Percentiles rank a stretch among this genome's conserved stretches.
phyloP scores from a whole-genome alignment of 805 yeast genomes.

The Metschnikowia arizonensis region DNA sequence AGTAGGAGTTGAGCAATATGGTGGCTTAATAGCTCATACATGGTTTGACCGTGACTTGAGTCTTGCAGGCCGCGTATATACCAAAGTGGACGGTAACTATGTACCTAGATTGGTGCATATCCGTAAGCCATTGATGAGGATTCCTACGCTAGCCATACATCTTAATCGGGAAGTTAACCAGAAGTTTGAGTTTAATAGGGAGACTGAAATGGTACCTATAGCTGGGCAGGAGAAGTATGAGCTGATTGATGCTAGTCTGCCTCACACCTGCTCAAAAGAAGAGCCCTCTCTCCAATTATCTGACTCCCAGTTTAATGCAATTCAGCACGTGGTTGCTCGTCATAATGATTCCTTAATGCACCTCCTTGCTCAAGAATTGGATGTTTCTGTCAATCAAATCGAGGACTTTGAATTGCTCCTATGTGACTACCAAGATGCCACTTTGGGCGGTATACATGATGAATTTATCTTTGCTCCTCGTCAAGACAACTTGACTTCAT shows the following conservation, averaged over 20 bases:
- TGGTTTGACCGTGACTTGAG: slow-evolving; percentile 96
- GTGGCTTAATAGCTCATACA: slow-evolving; percentile 94
- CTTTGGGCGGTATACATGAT: slow-evolving; percentile 82
- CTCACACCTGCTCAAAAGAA: no score
- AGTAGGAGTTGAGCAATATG: slow-evolving; percentile 90
- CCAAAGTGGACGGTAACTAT: slow-evolving; percentile 47
- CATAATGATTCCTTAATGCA: slow-evolving; percentile 72
- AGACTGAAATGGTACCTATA: slow-evolving; percentile 80
- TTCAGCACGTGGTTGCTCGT: slow-evolving; percentile 62
- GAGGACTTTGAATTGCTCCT: slow-evolving; percentile 88
- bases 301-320: slow-evolving; percentile 57
- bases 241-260: no score
- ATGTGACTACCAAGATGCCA: slow-evolving; percentile 79
- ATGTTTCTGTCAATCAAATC: slow-evolving; percentile 50
- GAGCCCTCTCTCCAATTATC: slow-evolving; percentile 47
- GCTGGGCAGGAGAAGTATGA: slow-evolving; percentile 54
- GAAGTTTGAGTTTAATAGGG: slow-evolving; percentile 86
- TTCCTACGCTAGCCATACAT: slow-evolving; percentile 94
- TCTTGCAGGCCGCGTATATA: slow-evolving; percentile 87
- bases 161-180: slow-evolving; percentile 69
- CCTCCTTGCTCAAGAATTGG: slow-evolving; percentile 62
- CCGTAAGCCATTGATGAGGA: slow-evolving; percentile 73
- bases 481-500: slow-evolving; percentile 84
- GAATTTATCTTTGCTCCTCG: slow-evolving; percentile 92
- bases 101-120: slow-evolving; percentile 72